Conservation (phyloP, 2,329 filamentous ascomycete species). For the Exophiala calicioides region DNA sequence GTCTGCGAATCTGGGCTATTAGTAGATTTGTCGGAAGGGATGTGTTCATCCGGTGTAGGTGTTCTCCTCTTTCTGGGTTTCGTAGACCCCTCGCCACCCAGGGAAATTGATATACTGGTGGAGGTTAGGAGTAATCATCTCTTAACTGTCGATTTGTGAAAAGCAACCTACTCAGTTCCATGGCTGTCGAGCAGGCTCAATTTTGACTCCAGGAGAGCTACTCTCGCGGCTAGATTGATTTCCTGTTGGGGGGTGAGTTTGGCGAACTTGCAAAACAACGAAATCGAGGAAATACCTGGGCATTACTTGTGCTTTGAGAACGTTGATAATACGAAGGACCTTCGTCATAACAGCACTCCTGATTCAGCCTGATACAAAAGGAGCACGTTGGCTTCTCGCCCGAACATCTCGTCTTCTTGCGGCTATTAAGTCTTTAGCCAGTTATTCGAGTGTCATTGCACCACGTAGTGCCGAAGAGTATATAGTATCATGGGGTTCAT, state of each 20-base stretch:
- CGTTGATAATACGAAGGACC: neutral
- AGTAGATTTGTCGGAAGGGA: neutral
- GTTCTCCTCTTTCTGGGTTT: conserved; percentile 4
- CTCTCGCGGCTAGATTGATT: conserved; percentile 16
- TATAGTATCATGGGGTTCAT: no score
- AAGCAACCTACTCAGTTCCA: conserved; percentile 8
- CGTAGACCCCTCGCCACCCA: neutral
- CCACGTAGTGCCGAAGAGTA: neutral
- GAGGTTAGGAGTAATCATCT: neutral
- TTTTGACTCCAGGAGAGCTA: conserved; percentile 19
- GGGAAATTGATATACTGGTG: neutral
- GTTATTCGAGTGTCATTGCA: neutral
- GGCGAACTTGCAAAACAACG: no score
- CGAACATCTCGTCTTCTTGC: conserved; percentile 97
- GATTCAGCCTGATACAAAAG: conserved; percentile 33
- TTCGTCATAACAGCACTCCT: conserved; percentile 32
- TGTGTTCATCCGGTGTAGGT: neutral
- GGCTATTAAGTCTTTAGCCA: conserved; percentile 43
- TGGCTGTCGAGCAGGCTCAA: conserved; percentile 14
- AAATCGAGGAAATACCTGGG: neutral
- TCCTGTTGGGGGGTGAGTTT: no score
- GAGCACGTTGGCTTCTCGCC: conserved; percentile 91
- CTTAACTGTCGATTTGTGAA: neutral
- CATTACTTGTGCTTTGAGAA: neutral
- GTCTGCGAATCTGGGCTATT: conserved; percentile 1